Evolutionary conservation across 176 grass and related monocot species (phyloP), one percentile per base, ranked within the genome.

Genomic region (Oryza nivara): DNA sequence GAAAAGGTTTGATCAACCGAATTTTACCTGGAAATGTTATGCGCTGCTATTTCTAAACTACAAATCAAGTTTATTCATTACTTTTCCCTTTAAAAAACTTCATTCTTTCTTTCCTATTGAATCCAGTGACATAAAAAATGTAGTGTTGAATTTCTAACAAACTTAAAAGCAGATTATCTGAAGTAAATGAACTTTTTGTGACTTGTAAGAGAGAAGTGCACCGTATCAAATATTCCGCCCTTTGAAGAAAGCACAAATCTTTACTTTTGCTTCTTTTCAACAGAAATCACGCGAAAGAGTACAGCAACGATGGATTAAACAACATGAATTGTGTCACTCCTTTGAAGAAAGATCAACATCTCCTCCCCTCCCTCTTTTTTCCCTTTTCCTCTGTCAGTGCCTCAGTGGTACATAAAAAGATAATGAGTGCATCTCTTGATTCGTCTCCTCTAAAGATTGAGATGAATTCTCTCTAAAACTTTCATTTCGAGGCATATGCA

Each of bases 191-290:
- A 47, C 11, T 15, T 0, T 25, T 14, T 45, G 47, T 49, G 40
- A 14, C 22, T 23, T 7, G 41, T 46, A 6, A 17, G 51, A 56
- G 52, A 56, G 25, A 47, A 26, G n/a, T 4, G 22, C 43, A 28
- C 43, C 70, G 25, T 35, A 74, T 35, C 69, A 67, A 51, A 41
- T 74, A 74, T 80, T 80, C 84, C 40, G 65, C 65, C 6, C 2
- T 56, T 36, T 36, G 35, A 36, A 28, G 58, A 26, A 15, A 30
- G 26, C 20, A 8, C 0, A 82, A 48, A 22, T 8, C 47, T 86
- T 38, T 13, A 17, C 10, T 9, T 48, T 38, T 61, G 8, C 4
- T 30, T 45, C 4, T 30, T 45, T 70, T 16, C 1, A 49, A 51
- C 44, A 70, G 26, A 26, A 54, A 52, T 65, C 40, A 38, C 6